phyloP scores from a whole-genome alignment of 257 asterid genomes.

The Solanum sitiens region DNA sequence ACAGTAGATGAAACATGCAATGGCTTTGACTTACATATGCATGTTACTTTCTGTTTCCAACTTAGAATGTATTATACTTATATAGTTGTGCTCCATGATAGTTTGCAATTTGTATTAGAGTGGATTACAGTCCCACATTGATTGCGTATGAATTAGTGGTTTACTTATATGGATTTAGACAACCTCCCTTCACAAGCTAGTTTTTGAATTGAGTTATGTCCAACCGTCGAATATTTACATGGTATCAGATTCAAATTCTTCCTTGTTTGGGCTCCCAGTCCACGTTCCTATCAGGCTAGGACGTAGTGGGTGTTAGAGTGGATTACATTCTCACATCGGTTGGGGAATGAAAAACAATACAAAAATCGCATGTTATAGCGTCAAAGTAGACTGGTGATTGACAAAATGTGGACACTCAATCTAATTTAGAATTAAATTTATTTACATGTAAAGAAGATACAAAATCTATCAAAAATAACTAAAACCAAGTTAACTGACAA shows the following conservation, averaged over 20 bases:
- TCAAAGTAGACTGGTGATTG: not conserved
- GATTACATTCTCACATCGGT: too few relatives aligned
- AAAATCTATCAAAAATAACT: not conserved
- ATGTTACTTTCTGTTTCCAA: not conserved
- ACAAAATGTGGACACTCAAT: not conserved
- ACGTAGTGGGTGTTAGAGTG: too few relatives aligned
- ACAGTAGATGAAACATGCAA: not conserved
- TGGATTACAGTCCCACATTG: not conserved
- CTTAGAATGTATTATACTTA: not conserved
- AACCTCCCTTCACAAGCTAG: not conserved
- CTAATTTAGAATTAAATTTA: not conserved
- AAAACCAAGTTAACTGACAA: not conserved
- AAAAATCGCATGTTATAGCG: not conserved
- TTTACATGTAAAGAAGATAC: not conserved
- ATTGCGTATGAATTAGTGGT: not conserved
- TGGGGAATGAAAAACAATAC: too few relatives aligned
- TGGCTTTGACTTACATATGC: not conserved
- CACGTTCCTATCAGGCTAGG: too few relatives aligned
- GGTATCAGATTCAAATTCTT: too few relatives aligned
- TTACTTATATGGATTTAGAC: rapidly evolving
- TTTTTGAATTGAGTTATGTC: rapidly evolving
- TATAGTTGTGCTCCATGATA: not conserved
- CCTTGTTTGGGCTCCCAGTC: too few relatives aligned
- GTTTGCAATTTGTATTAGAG: not conserved
- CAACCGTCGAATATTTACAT: not conserved